Base-by-base conservation (phyloP, 768 basidiomycete species). In the Lactarius evosmus region DNA sequence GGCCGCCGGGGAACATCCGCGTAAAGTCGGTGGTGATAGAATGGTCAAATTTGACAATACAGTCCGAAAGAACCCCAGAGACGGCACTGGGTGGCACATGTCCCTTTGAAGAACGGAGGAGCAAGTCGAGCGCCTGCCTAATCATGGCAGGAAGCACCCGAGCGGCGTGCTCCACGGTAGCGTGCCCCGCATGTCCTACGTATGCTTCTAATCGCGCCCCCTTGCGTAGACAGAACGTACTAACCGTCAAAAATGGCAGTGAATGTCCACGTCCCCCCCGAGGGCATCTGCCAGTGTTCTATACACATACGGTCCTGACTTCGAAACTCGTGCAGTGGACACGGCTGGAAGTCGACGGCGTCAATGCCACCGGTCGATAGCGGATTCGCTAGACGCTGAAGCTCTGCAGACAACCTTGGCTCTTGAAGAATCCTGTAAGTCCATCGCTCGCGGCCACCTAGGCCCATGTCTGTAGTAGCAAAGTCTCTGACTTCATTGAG, bases 401-500 rank as follows among this genome's bases (percentile, higher is more conserved):
- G 66, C 70, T 82, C 78, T 12, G 70, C 60, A 25, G 78, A 72
- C 29, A 85, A 66, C 5, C 64, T 70, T 12, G 74, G 75, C 62
- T 83, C 80, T 17, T 74, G 57, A 29, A 85, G 76, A 30, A 78
- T 69, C 19, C 78, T 80, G 70, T 83, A 85, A 3, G 82, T 79
- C 83, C 84, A 85, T 38, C 78, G 78, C 36, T 79, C 78, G 58
- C 73, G 75, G 34, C 82, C 83, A 8, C 80, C 77, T 51, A 77
- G 78, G 66, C 83, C 83, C 69, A 85, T 79, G 71, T 85, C 82
- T 7, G 83, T 85, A 22, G 73, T 75, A 17, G 74, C 75, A 67
- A 84, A 83, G 68, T 83, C 72, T 67, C 78, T 80, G 56, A 84
- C 83, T 69, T 85, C 83, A 41, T 80, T 76, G 61, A 85, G 72